These are phyloP conservation scores for Komagataella pseudopastoris DNA, from an alignment of 805 yeast genomes.

Conservation along the genomic window DNA sequence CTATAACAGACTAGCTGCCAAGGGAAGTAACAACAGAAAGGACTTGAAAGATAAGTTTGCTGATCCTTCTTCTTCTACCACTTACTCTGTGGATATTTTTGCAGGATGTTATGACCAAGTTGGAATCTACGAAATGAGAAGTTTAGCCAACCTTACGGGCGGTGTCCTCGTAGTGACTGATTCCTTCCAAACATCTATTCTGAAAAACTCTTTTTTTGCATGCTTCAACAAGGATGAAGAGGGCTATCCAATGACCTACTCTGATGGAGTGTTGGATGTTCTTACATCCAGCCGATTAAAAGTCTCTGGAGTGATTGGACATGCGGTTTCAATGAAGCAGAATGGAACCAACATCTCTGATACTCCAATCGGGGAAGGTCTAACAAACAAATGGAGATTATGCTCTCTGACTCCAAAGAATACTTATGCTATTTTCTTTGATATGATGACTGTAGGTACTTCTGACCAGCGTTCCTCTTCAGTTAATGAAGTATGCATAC, in stretches of 20 bases:
- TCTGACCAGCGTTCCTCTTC: constrained; percentile 25
- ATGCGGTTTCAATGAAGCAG: constrained; percentile 62
- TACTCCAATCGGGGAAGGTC: constrained; percentile 88
- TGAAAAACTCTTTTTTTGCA: constrained; percentile 83
- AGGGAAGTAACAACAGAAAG: constrained; percentile 39
- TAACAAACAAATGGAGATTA: constrained; percentile 79
- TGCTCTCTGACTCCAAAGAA: constrained; percentile 78
- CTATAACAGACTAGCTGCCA: constrained; percentile 61
- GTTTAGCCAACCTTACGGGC: constrained; percentile 74
- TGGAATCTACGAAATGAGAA: constrained; percentile 89
- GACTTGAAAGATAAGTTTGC: constrained; percentile 21
- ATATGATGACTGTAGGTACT: constrained; percentile 43
- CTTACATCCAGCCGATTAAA: constrained; percentile 80
- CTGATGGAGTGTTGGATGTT: constrained; percentile 80
- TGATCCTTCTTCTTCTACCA: constrained; percentile 29
- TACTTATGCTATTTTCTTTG: constrained; percentile 83
- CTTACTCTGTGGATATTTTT: constrained; percentile 79
- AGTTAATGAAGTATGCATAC: constrained; percentile 30
- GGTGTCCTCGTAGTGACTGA: constrained; percentile 82
- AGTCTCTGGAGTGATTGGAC: constrained; percentile 88
- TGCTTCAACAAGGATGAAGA: constrained; percentile 79
- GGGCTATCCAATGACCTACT: constrained; percentile 79
- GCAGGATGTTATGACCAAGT: constrained; percentile 96
- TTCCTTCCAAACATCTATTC: constrained; percentile 88
- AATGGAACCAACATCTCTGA: constrained; percentile 74